A percentile compares a stretch with the other conserved stretches of the same genome.
Conservation (phyloP, 2,329 filamentous ascomycete genomes). For the Neurospora sp. region DNA sequence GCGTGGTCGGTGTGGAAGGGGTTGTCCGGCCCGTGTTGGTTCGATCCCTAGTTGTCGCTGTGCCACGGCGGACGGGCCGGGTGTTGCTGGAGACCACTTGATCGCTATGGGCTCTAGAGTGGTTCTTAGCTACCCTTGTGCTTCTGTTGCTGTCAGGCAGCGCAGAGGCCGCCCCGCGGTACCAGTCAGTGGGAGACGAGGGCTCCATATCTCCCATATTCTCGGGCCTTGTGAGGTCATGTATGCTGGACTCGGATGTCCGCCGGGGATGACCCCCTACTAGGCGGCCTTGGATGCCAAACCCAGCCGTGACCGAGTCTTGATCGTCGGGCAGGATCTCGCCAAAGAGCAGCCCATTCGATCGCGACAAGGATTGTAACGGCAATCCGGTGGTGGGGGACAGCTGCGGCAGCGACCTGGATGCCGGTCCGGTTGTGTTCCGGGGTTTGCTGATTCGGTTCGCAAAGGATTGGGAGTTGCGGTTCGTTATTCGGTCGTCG, state of each 20-base stretch:
- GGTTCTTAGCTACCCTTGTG: constrained; percentile 29
- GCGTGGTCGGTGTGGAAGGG: constrained; percentile 19
- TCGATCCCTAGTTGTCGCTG: not conserved
- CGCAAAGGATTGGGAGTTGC: constrained; percentile 48
- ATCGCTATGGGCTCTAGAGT: constrained; percentile 52
- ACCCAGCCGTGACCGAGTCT: constrained; percentile 42
- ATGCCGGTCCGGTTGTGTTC: constrained; percentile 26
- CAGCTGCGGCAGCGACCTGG: constrained; percentile 35
- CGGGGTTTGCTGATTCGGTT: constrained; percentile 48
- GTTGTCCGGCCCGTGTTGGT: constrained; percentile 6
- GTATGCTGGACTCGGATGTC: constrained; percentile 63
- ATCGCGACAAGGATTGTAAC: constrained; percentile 19
- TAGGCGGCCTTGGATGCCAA: constrained; percentile 43
- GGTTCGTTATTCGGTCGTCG: not conserved
- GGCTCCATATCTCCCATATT: constrained; percentile 44
- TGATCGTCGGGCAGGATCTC: constrained; percentile 57
- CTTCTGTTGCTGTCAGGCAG: constrained; percentile 8
- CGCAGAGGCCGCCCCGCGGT: constrained; percentile 31
- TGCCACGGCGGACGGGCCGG: constrained; percentile 7
- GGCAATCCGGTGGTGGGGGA: constrained; percentile 26
- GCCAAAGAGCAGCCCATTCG: constrained; percentile 59
- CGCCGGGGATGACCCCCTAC: constrained; percentile 38
- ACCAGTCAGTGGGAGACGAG: constrained; percentile 59
- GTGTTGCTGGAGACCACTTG: constrained; percentile 22
- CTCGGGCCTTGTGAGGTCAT: constrained; percentile 31